Evolutionary conservation across 2,329 filamentous ascomycete species (phyloP).

Genomic region (Pseudopyricularia javanii): DNA sequence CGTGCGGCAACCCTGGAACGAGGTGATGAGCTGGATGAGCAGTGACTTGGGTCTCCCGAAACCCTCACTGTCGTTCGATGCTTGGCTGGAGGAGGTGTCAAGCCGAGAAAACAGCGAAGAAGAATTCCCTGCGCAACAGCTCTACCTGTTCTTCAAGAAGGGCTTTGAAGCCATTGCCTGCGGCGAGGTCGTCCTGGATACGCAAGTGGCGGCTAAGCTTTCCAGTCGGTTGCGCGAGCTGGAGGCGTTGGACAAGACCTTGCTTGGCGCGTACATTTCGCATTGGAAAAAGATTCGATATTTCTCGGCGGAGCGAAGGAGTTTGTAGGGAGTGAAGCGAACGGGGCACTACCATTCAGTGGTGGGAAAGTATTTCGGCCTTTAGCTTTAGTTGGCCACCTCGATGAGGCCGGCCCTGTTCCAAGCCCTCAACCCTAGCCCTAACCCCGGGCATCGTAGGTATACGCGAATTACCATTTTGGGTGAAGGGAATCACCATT

Average conservation of each 20-base stretch:
- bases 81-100: slow-evolving; percentile 16
- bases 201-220: not conserved
- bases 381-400: no score
- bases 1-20: slow-evolving; percentile 14
- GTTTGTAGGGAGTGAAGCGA: no score
- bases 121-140: slow-evolving; percentile 14
- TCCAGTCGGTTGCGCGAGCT: not conserved
- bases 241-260: not conserved
- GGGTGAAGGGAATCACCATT: not conserved
- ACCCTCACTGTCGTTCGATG: slow-evolving; percentile 12
- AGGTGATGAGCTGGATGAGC: slow-evolving; percentile 6
- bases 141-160: slow-evolving; percentile 16
- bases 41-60: slow-evolving; percentile 7
- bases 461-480: not conserved
- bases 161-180: slow-evolving; percentile 17
- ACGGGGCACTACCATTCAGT: no score
- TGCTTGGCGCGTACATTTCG: not conserved
- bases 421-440: no score
- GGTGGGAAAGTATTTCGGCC: no score
- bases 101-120: slow-evolving; percentile 4
- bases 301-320: not conserved
- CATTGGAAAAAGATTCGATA: not conserved
- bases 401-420: no score
- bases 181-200: slow-evolving; percentile 16
- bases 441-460: no score